A percentile compares a stretch with the other conserved stretches of the same genome.
Conservation (phyloP, 306 rosid genomes). For the Fagus sylvatica region DNA sequence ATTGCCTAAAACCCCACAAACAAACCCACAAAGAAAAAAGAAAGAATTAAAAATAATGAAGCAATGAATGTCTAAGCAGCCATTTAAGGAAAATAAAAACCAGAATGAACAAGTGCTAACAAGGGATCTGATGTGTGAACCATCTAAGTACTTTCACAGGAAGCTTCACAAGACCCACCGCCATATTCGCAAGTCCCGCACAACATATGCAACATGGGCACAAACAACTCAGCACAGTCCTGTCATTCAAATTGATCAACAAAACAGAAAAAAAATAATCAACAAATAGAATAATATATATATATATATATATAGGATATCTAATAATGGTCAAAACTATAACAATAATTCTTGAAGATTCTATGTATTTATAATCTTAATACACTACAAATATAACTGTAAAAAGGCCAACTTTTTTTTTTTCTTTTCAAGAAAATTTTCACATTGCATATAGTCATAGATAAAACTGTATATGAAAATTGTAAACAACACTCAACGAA, state of each 20-base stretch:
- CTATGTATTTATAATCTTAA: no score
- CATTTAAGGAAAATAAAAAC: neutral
- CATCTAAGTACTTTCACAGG: constrained; percentile 58
- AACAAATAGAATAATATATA: neutral
- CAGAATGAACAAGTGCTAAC: constrained; percentile 23
- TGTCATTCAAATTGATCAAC: constrained; percentile 20
- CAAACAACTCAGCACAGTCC: constrained; percentile 69
- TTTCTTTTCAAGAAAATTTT: no score
- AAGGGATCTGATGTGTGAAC: constrained; percentile 70
- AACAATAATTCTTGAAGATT: no score
- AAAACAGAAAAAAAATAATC: neutral
- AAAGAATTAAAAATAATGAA: neutral
- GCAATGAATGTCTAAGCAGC: neutral
- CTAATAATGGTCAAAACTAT: no score
- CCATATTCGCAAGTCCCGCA: constrained; percentile 66
- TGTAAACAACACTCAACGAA: neutral
- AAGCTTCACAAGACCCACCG: constrained; percentile 67
- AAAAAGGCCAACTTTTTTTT: no score
- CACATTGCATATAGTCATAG: no score
- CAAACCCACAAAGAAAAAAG: neutral
- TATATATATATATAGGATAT: neutral
- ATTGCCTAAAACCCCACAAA: neutral
- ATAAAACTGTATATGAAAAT: no score
- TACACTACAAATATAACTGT: no score
- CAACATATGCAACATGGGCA: constrained; percentile 87